Conservation (phyloP, 1,284 basidiomycete genomes). For the Leccinum pachyderme region DNA sequence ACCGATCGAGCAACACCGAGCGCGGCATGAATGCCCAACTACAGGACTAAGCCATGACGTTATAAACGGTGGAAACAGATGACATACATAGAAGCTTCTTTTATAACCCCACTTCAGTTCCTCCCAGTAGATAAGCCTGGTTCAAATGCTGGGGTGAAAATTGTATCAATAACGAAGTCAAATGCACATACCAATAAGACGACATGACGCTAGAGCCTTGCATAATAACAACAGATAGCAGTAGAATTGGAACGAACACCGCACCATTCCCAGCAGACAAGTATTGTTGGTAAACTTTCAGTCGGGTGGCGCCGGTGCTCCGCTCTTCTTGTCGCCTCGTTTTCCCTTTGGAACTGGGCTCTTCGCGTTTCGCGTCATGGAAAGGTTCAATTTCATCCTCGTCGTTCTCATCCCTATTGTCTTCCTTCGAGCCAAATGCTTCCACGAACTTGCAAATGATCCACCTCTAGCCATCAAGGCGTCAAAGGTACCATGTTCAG, state of each 20-base stretch:
- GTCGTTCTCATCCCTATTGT: slow-evolving; percentile 23
- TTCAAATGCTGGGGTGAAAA: not conserved
- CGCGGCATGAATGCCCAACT: slow-evolving; percentile 44
- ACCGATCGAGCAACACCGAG: slow-evolving; percentile 51
- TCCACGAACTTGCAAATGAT: slow-evolving; percentile 67
- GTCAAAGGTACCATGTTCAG: slow-evolving; percentile 73
- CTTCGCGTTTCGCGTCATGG: slow-evolving; percentile 28
- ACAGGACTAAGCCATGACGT: slow-evolving; percentile 7
- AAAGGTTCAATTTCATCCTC: slow-evolving; percentile 30
- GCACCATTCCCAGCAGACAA: slow-evolving; percentile 56
- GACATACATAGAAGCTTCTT: slow-evolving; percentile 59
- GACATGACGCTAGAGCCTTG: slow-evolving; percentile 63
- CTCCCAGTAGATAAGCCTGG: slow-evolving; percentile 72
- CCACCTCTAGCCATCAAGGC: slow-evolving; percentile 65
- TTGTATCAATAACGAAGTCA: not conserved
- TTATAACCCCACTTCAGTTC: slow-evolving; percentile 53
- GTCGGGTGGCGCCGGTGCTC: slow-evolving; percentile 50
- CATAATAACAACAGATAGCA: slow-evolving; percentile 49
- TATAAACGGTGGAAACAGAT: not conserved
- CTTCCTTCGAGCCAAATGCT: slow-evolving; percentile 60
- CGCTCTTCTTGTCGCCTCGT: slow-evolving; percentile 51
- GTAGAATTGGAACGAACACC: slow-evolving; percentile 52
- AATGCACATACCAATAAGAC: slow-evolving; percentile 55
- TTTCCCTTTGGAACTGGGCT: slow-evolving; percentile 12
- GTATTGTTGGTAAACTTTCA: slow-evolving; percentile 54